These are phyloP conservation scores for Oidiodendron maius DNA, from an alignment of 495 filamentous ascomycete species.

Conservation along the genomic window DNA sequence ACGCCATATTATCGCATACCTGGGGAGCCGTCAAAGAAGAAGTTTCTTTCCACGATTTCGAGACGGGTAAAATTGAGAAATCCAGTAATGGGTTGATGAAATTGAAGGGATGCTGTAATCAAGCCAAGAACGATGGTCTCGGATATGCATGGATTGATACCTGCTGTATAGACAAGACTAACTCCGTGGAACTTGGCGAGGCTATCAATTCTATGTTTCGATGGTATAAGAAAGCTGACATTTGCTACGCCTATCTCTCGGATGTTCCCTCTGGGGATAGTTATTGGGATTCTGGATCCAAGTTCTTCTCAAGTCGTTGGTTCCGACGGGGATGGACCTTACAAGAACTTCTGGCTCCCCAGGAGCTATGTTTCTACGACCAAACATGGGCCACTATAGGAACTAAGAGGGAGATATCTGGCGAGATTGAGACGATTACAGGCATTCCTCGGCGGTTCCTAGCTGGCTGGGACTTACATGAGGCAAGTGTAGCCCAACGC, in stretches of 20 bases:
- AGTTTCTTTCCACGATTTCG: conserved; percentile 1
- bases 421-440: not conserved
- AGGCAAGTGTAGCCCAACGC: not conserved
- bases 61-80: not conserved
- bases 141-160: conserved; percentile 32
- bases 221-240: too few species aligned
- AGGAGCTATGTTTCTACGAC: not conserved
- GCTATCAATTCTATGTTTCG: too few species aligned
- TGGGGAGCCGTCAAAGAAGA: not conserved
- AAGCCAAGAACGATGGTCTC: not conserved
- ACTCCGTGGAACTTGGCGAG: too few species aligned
- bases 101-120: not conserved
- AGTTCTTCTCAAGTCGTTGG: not conserved
- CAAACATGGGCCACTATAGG: not conserved
- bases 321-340: too few species aligned
- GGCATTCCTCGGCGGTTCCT: not conserved
- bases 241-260: conserved; percentile 11
- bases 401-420: not conserved
- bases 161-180: conserved; percentile 28
- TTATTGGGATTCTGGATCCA: not conserved
- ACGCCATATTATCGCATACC: conserved; percentile 15
- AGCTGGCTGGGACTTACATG: not conserved
- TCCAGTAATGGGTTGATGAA: conserved; percentile 20
- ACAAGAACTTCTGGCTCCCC: not conserved
- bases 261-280: not conserved